Conservation (phyloP, 2,329 filamentous ascomycete species). For the Fusarium sp. region DNA sequence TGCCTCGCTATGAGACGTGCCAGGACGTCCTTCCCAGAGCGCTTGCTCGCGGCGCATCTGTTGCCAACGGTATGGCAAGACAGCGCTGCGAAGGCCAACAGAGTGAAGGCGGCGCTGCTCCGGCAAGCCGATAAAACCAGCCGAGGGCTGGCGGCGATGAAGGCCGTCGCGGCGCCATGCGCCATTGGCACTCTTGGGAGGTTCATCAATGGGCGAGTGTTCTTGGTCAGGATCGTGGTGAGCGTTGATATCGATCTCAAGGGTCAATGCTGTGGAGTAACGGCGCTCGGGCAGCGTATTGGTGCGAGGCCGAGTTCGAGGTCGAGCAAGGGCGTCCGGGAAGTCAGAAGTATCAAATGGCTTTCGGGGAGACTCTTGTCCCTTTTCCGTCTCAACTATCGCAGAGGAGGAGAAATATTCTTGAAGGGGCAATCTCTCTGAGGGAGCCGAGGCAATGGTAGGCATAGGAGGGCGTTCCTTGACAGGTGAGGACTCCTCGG, state of each 20-base stretch:
- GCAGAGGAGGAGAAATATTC: slow-evolving; percentile 29
- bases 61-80: slow-evolving; percentile 48
- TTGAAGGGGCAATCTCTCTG: slow-evolving; percentile 31
- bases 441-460: slow-evolving; percentile 33
- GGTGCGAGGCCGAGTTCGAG: slow-evolving; percentile 35
- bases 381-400: slow-evolving; percentile 31
- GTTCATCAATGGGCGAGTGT: slow-evolving; percentile 36
- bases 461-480: slow-evolving; percentile 25
- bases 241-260: slow-evolving; percentile 39
- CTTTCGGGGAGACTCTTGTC: slow-evolving; percentile 25
- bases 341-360: slow-evolving; percentile 34
- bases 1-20: slow-evolving; percentile 47
- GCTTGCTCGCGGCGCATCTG: slow-evolving; percentile 40
- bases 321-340: slow-evolving; percentile 24
- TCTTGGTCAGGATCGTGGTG: slow-evolving; percentile 38
- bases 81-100: slow-evolving; percentile 47
- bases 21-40: slow-evolving; percentile 42
- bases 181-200: slow-evolving; percentile 43
- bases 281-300: slow-evolving; percentile 44
- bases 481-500: slow-evolving; percentile 1
- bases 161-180: slow-evolving; percentile 15
- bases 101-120: slow-evolving; percentile 45
- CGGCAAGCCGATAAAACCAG: slow-evolving; percentile 45
- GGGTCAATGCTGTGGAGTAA: slow-evolving; percentile 46
- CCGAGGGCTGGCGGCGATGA: slow-evolving; percentile 46